Conservation (phyloP, 2,329 filamentous ascomycete genomes). For the Phialophora verrucosa region DNA sequence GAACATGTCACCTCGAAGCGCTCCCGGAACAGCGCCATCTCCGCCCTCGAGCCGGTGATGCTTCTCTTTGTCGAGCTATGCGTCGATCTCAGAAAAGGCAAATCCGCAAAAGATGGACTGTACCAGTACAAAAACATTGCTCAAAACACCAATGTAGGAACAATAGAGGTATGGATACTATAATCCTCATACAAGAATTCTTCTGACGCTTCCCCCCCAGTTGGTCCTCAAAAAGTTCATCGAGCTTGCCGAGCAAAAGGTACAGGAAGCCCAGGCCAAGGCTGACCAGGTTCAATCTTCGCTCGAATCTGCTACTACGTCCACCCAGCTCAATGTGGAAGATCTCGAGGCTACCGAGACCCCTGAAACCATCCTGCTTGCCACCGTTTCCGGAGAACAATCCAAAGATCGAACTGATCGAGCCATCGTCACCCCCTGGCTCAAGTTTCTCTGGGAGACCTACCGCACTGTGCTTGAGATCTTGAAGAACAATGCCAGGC, state of each 20-base stretch:
- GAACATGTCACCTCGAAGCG: slow-evolving; percentile 99
- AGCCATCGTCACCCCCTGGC: slow-evolving; percentile 97
- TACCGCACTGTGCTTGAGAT: slow-evolving; percentile 98
- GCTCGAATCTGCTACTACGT: slow-evolving; percentile 71
- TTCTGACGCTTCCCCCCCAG: slow-evolving; percentile 49
- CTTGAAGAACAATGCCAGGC: slow-evolving; percentile 95
- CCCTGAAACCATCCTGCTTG: slow-evolving; percentile 95
- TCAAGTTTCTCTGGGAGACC: slow-evolving; percentile 99
- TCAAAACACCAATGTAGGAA: slow-evolving; percentile 97
- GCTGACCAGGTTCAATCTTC: slow-evolving; percentile 92
- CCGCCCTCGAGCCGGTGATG: slow-evolving; percentile 97
- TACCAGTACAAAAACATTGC: slow-evolving; percentile 99
- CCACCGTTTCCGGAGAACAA: slow-evolving; percentile 97
- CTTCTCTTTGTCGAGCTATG: slow-evolving; percentile 95
- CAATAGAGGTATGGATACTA: slow-evolving; percentile 76
- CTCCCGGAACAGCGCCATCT: slow-evolving; percentile 95
- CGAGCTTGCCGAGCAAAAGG: slow-evolving; percentile 93
- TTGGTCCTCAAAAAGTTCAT: slow-evolving; percentile 97
- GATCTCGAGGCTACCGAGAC: slow-evolving; percentile 97
- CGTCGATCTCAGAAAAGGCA: slow-evolving; percentile 97
- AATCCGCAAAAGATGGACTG: slow-evolving; percentile 96
- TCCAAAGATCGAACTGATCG: slow-evolving; percentile 96
- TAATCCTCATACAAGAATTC: background rate
- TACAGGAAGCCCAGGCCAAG: slow-evolving; percentile 92
- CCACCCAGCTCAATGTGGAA: slow-evolving; percentile 71